These are phyloP conservation scores for Aspergillus steynii DNA, from an alignment of 495 filamentous ascomycete genomes.

Conservation along the genomic window DNA sequence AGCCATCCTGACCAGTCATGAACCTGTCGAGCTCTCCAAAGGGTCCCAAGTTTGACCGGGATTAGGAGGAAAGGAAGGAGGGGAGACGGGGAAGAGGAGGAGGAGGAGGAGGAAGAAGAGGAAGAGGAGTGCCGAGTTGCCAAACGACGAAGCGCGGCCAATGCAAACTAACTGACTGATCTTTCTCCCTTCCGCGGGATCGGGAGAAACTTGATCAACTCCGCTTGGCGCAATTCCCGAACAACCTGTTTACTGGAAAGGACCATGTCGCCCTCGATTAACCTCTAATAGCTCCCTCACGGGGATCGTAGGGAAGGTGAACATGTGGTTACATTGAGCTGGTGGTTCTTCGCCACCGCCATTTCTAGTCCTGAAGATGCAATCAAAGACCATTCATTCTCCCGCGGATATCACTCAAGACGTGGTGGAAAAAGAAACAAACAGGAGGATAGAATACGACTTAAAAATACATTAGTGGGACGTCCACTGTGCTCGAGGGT, in stretches of 20 bases:
- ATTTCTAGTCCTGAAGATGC: background rate
- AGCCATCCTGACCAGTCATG: conserved; percentile 51
- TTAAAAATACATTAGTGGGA: conserved; percentile 10
- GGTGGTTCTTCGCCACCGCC: background rate
- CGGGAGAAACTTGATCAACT: background rate
- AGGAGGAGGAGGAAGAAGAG: background rate
- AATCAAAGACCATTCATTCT: background rate
- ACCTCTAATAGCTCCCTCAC: too few species aligned
- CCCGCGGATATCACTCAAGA: background rate
- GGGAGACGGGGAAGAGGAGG: background rate
- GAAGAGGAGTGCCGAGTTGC: background rate
- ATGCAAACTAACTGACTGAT: background rate
- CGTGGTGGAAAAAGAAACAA: background rate
- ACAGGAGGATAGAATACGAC: background rate
- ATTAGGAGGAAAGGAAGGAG: background rate
- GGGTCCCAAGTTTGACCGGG: background rate
- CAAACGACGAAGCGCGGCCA: background rate
- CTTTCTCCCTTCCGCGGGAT: background rate
- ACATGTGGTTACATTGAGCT: background rate
- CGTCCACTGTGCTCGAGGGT: background rate
- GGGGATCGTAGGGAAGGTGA: too few species aligned
- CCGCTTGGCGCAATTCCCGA: background rate
- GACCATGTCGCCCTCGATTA: too few species aligned
- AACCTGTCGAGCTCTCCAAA: conserved; percentile 22
- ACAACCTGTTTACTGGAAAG: too few species aligned